These are phyloP conservation scores for Lichtheimia ornata DNA, from an alignment of 371 early-diverging fungal genomes.

Conservation along the genomic window DNA sequence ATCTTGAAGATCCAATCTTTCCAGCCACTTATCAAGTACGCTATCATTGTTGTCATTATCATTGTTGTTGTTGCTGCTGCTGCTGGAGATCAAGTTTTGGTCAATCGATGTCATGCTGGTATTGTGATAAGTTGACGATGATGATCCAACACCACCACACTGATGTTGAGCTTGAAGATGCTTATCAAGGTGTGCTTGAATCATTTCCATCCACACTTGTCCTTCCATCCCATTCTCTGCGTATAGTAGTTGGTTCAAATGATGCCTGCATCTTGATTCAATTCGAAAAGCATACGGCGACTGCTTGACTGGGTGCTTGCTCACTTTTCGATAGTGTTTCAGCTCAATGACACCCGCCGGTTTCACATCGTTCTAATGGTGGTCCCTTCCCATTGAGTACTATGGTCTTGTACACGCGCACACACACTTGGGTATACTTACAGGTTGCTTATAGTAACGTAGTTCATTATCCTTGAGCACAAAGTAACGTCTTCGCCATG, in stretches of 20 bases:
- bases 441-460: constrained; percentile 24
- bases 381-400: no score
- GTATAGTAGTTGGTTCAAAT: constrained; percentile 19
- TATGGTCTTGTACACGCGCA: no score
- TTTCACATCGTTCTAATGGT: constrained; percentile 19
- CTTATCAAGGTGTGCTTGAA: constrained; percentile 9
- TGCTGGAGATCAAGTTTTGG: constrained; percentile 29
- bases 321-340: constrained; percentile 14
- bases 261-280: constrained; percentile 20
- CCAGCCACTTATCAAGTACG: constrained; percentile 35
- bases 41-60: constrained; percentile 8
- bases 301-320: constrained; percentile 9
- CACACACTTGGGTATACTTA: neutral
- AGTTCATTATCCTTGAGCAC: constrained; percentile 19
- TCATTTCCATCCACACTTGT: constrained; percentile 15
- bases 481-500: constrained; percentile 23
- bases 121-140: no score
- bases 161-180: constrained; percentile 1
- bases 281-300: constrained; percentile 17
- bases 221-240: constrained; percentile 17
- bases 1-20: constrained; percentile 27
- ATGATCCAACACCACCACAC: neutral
- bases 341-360: constrained; percentile 24
- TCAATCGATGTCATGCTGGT: constrained; percentile 17
- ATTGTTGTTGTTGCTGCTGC: constrained; percentile 11